Percentiles rank a stretch among this genome's conserved stretches.
phyloP scores from a whole-genome alignment of 2,329 filamentous ascomycete species.

The Juglanconis sp. region DNA sequence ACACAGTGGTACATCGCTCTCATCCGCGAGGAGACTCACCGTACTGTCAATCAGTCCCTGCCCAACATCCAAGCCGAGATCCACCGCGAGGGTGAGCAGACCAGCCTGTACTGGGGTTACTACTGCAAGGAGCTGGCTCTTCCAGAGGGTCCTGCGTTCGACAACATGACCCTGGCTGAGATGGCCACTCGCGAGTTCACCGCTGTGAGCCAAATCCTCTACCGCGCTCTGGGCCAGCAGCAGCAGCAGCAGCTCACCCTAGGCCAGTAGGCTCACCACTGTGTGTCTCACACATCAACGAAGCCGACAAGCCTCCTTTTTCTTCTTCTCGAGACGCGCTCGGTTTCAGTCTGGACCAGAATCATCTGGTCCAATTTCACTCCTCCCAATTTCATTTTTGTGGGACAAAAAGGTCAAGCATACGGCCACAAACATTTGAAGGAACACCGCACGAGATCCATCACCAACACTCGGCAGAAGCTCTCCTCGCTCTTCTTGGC shows the following conservation, averaged over 20 bases:
- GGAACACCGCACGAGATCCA: too few relatives aligned
- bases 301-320: not conserved
- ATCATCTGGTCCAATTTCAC: not conserved
- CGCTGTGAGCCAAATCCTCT: conserved; percentile 48
- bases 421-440: too few relatives aligned
- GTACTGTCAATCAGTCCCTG: conserved; percentile 36
- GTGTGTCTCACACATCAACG: not conserved
- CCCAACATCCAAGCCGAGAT: conserved; percentile 41
- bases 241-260: not conserved
- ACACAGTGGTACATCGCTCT: conserved; percentile 54
- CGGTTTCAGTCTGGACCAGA: not conserved
- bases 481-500: too few relatives aligned
- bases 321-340: not conserved
- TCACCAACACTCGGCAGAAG: too few relatives aligned
- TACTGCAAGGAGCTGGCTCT: conserved; percentile 48
- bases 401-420: too few relatives aligned
- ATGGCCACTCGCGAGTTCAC: conserved; percentile 45
- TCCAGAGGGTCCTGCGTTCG: conserved; percentile 36
- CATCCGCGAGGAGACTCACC: conserved; percentile 50
- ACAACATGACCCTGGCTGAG: conserved; percentile 45
- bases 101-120: conserved; percentile 49
- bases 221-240: conserved; percentile 29
- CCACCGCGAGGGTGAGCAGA: conserved; percentile 29
- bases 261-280: not conserved
- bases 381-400: not conserved